phyloP scores from a whole-genome alignment of 2,329 filamentous ascomycete species.

The Penicillium sp. region DNA sequence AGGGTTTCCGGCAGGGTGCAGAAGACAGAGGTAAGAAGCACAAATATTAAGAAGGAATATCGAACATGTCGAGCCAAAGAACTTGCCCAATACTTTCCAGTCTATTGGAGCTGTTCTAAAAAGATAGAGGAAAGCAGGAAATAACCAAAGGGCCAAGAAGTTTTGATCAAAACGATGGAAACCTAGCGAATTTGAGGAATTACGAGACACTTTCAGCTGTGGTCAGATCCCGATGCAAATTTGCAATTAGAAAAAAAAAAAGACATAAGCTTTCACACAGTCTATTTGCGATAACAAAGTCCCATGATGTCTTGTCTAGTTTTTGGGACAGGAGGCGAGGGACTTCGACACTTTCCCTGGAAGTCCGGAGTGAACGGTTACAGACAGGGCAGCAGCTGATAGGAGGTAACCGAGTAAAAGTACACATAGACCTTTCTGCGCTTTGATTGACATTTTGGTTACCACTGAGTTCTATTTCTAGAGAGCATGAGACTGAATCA shows the following conservation, averaged over 20 bases:
- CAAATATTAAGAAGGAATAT: slow-evolving; percentile 1
- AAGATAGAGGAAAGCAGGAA: neutral
- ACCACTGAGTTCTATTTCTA: slow-evolving; percentile 18
- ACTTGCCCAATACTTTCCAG: neutral
- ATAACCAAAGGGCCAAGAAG: neutral
- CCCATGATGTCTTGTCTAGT: slow-evolving; percentile 1
- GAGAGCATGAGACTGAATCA: slow-evolving; percentile 12
- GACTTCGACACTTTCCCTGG: neutral
- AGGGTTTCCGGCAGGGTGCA: neutral
- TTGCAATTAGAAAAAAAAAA: neutral
- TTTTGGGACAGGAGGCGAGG: neutral
- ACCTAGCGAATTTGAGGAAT: neutral
- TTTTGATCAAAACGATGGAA: slow-evolving; percentile 1
- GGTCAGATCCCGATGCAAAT: slow-evolving; percentile 8
- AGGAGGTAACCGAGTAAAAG: slow-evolving; percentile 9
- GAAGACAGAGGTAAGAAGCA: neutral
- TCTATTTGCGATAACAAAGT: slow-evolving; percentile 6
- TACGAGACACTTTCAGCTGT: neutral
- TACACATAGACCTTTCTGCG: slow-evolving; percentile 10
- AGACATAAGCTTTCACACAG: slow-evolving; percentile 4
- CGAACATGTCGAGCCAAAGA: neutral
- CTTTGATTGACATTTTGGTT: slow-evolving; percentile 5
- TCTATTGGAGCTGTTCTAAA: neutral
- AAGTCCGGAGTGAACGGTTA: slow-evolving; percentile 18
- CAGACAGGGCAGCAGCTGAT: slow-evolving; percentile 12